phyloP scores from a whole-genome alignment of 306 rosid genomes.

The Erythrophleum fordii region DNA sequence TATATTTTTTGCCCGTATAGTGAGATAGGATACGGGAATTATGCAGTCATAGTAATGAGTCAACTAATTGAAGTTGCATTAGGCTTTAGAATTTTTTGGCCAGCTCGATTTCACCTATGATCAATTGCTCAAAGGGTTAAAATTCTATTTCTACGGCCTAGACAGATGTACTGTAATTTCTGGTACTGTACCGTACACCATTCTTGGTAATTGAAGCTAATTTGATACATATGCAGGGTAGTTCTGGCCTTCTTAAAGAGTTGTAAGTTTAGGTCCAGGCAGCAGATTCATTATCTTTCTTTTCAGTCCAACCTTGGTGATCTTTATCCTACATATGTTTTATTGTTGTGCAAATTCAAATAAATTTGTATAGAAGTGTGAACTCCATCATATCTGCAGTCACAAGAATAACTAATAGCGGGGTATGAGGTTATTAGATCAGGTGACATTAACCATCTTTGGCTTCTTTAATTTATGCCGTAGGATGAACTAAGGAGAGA shows the following conservation, averaged over 20 bases:
- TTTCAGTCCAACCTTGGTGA: neutral
- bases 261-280: neutral
- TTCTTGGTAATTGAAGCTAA: neutral
- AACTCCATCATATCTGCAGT: neutral
- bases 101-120: neutral
- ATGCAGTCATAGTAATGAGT: neutral
- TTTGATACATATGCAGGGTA: neutral
- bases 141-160: neutral
- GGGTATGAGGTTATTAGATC: neutral
- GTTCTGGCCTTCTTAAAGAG: neutral
- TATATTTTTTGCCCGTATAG: constrained; percentile 14
- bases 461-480: constrained; percentile 19
- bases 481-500: constrained; percentile 80
- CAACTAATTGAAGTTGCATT: neutral
- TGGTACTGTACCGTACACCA: neutral
- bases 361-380: neutral
- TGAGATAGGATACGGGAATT: neutral
- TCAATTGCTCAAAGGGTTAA: neutral
- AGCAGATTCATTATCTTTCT: neutral
- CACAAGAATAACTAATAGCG: neutral
- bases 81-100: neutral
- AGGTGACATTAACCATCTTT: constrained; percentile 25
- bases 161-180: neutral
- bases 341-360: neutral
- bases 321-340: neutral